These are phyloP conservation scores for Syzygium syzygioides DNA, from an alignment of 441 rosid genomes.

Conservation along the genomic window DNA sequence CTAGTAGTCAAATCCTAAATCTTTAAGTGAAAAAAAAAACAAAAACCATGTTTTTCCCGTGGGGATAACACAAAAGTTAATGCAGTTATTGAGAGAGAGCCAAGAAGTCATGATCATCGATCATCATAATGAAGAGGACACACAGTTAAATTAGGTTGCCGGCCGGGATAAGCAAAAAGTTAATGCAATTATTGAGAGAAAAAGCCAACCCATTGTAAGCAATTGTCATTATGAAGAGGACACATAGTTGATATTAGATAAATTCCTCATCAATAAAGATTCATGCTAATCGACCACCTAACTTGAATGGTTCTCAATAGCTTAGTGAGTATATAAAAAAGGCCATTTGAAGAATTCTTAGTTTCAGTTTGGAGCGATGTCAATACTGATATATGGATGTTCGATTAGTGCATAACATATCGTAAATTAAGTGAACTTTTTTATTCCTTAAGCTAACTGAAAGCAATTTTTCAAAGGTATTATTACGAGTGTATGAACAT, in stretches of 20 bases:
- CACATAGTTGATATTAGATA: not conserved
- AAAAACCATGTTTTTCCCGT: not conserved
- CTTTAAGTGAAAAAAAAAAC: not conserved
- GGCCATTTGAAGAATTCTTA: not conserved
- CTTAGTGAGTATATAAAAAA: too few species aligned
- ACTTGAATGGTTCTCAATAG: not conserved
- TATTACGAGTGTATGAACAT: not conserved
- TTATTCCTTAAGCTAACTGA: not conserved
- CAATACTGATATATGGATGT: not conserved
- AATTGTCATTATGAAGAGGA: not conserved
- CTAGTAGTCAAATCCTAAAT: not conserved
- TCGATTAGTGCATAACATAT: not conserved
- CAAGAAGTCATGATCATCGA: not conserved
- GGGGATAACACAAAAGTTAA: too few species aligned
- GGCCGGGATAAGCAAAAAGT: not conserved
- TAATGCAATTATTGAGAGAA: not conserved
- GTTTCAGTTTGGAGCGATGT: not conserved
- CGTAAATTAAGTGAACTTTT: not conserved
- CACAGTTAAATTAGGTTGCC: not conserved
- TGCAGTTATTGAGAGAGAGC: not conserved
- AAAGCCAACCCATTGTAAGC: not conserved
- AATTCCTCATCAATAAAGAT: not conserved
- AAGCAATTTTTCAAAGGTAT: not conserved
- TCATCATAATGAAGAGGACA: not conserved
- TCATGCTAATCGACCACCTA: not conserved